A percentile compares a stretch with the other conserved stretches of the same genome.
Conservation (phyloP, 306 rosid species). For the Pueraria montana region DNA sequence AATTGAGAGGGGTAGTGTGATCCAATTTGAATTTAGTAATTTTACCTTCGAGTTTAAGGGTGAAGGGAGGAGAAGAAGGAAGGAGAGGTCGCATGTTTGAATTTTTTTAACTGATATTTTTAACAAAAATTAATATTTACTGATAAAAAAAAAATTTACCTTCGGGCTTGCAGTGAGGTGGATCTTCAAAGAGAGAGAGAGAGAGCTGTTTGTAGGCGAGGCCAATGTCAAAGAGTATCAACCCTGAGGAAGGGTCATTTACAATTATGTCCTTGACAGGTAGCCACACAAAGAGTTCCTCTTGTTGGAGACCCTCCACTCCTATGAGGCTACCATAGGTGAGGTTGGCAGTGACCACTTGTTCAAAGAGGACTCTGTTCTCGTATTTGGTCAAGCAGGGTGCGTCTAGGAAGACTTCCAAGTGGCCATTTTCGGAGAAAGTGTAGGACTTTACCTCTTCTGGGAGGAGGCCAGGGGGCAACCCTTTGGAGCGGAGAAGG, state of each 20-base stretch:
- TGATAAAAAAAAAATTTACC: conserved; percentile 56
- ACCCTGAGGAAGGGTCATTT: conserved; percentile 79
- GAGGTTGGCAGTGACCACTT: conserved; percentile 78
- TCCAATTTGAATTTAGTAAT: too few species aligned
- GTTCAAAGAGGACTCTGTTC: conserved; percentile 76
- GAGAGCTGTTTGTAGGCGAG: conserved; percentile 88
- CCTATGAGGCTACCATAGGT: conserved; percentile 88
- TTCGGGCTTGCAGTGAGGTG: conserved; percentile 80
- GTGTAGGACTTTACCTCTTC: conserved; percentile 79
- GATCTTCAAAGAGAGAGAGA: conserved; percentile 89
- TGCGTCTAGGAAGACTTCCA: conserved; percentile 79
- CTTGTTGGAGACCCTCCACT: conserved; percentile 81
- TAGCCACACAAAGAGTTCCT: conserved; percentile 90
- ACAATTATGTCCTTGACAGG: conserved; percentile 91
- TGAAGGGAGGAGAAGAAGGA: too few species aligned
- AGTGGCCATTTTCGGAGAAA: conserved; percentile 62
- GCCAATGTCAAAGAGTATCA: conserved; percentile 87
- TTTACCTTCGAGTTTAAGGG: too few species aligned
- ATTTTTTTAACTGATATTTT: too few species aligned
- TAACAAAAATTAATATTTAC: too few species aligned
- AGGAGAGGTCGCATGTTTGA: too few species aligned
- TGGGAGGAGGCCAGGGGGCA: conserved; percentile 88
- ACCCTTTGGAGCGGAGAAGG: conserved; percentile 80
- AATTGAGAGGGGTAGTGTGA: not conserved
- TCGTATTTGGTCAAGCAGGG: conserved; percentile 88